Conservation (phyloP, 805 yeast genomes). For the Tetrapisispora pingtungensis region DNA sequence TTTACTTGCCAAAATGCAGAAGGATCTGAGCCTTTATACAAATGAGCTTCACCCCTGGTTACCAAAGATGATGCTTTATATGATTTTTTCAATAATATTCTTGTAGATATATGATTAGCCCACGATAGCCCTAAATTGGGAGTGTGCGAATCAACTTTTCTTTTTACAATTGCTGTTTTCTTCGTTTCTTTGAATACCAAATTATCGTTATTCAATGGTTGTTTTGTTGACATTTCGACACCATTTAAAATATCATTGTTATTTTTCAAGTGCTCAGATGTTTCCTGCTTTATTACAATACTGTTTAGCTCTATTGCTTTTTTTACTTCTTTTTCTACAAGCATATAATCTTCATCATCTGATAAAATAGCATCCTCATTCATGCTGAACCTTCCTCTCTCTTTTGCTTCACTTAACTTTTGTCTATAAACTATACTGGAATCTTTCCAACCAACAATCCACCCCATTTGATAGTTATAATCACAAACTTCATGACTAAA, state of each 20-base stretch:
- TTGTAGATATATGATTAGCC: constrained; percentile 41
- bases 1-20: constrained; percentile 24
- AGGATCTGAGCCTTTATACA: constrained; percentile 28
- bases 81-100: constrained; percentile 38
- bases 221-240: no score
- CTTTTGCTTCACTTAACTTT: constrained; percentile 8
- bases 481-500: constrained; percentile 20
- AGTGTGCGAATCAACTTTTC: constrained; percentile 28
- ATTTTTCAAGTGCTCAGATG: neutral
- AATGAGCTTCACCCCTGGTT: constrained; percentile 22
- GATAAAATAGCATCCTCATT: constrained; percentile 15
- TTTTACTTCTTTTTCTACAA: constrained; percentile 15
- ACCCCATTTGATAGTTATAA: constrained; percentile 58
- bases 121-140: constrained; percentile 51
- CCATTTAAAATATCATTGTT: neutral
- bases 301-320: constrained; percentile 4
- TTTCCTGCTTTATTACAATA: neutral
- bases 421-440: constrained; percentile 29
- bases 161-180: constrained; percentile 9
- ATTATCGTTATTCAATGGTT: neutral
- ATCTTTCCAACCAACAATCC: constrained; percentile 67
- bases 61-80: constrained; percentile 32
- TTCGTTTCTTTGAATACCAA: neutral
- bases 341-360: constrained; percentile 23
- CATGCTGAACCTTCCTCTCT: neutral